These are phyloP conservation scores for Chlorella variabilis DNA, from an alignment of 163 green algal species.

Conservation along the genomic window DNA sequence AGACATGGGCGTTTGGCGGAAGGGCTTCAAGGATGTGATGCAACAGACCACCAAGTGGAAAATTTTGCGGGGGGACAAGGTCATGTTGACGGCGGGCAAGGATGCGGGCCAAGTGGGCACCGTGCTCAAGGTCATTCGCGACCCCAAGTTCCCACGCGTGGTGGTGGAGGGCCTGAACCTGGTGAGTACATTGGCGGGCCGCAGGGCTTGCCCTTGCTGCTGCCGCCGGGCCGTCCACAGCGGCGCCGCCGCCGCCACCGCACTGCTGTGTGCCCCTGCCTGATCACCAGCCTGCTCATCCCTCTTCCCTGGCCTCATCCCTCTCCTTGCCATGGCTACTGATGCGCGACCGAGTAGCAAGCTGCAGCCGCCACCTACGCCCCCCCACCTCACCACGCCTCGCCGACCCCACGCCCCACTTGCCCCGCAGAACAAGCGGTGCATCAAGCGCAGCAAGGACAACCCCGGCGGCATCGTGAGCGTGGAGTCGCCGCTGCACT, in stretches of 20 bases:
- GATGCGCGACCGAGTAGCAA: too few species aligned
- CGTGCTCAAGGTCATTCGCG: slow-evolving; percentile 61
- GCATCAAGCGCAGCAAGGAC: slow-evolving; percentile 58
- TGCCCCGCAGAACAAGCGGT: slow-evolving; percentile 56
- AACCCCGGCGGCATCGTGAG: slow-evolving; percentile 57
- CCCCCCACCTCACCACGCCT: too few species aligned
- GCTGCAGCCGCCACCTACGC: background rate
- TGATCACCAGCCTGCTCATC: too few species aligned
- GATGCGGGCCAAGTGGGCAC: slow-evolving; percentile 59
- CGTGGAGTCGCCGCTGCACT: slow-evolving; percentile 70
- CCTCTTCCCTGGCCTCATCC: too few species aligned
- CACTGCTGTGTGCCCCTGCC: too few species aligned
- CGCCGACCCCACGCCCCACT: too few species aligned
- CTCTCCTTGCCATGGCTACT: too few species aligned
- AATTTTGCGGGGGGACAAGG: slow-evolving; percentile 62
- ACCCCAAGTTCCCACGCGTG: slow-evolving; percentile 52
- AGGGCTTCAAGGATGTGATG: slow-evolving; percentile 62
- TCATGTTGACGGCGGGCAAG: slow-evolving; percentile 54
- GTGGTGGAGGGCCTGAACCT: slow-evolving; percentile 67
- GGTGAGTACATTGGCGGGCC: too few species aligned
- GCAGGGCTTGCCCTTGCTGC: too few species aligned
- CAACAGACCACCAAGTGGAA: slow-evolving; percentile 56
- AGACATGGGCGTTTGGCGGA: slow-evolving; percentile 42
- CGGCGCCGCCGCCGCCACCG: too few species aligned
- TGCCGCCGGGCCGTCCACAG: too few species aligned